Percentiles rank a stretch among this genome's conserved stretches.
These are phyloP conservation scores for Panellus pusillus DNA, from an alignment of 768 basidiomycete genomes.

Conservation along the genomic window DNA sequence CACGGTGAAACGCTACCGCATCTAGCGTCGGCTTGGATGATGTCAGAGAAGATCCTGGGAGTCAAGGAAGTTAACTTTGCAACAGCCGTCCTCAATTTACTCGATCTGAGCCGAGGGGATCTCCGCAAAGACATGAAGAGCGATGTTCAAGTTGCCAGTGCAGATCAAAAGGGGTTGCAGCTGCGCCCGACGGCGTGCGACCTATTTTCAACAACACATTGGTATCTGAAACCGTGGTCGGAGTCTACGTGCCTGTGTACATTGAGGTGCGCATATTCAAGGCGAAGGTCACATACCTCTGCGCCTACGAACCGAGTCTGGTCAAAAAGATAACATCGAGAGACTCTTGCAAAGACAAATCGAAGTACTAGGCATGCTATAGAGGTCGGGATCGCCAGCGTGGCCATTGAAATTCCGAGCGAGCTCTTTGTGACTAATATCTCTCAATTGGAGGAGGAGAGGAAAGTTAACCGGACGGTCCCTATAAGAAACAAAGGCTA, in stretches of 20 bases:
- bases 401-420: too few species aligned
- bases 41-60: constrained; percentile 2
- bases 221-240: neutral
- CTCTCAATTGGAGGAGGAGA: too few species aligned
- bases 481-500: too few species aligned
- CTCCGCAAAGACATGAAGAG: neutral
- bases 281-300: neutral
- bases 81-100: neutral
- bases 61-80: neutral
- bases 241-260: neutral
- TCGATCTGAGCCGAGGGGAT: neutral
- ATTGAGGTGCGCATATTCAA: neutral
- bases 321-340: constrained; percentile 2
- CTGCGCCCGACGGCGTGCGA: too few species aligned
- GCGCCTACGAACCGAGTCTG: constrained; percentile 1
- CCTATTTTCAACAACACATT: neutral
- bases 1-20: constrained; percentile 1
- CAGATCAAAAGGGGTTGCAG: too few species aligned
- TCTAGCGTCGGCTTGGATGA: neutral
- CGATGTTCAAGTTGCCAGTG: neutral
- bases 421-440: too few species aligned
- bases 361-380: neutral
- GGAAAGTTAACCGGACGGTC: too few species aligned
- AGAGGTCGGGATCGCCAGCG: too few species aligned
- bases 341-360: neutral